Base-by-base conservation (phyloP, 2,329 filamentous ascomycete species). In the Aspergillus melleus region DNA sequence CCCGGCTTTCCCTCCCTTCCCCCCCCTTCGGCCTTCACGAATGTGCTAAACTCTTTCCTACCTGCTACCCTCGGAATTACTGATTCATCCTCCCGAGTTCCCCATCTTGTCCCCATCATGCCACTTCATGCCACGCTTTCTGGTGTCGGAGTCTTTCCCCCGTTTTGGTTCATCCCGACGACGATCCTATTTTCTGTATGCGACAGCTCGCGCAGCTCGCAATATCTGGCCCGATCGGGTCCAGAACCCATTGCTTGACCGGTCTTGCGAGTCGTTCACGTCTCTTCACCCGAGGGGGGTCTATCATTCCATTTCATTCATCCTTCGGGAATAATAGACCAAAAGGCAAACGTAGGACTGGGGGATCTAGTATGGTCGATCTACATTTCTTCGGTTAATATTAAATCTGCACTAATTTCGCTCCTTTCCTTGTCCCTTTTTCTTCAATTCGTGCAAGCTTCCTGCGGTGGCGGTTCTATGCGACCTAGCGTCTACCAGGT, bases 161-260 rank as follows among this genome's bases (percentile, higher is more conserved):
- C 46, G 19, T 56, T 54, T 56, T 16, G 22, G 52, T 26, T 55
- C 39, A 8, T 32, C 26, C 53, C 49, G 44, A 49, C 26, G 57
- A 52, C 46, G 58, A 57, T 57, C 58, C 26, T 14, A 30, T 49
- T 56, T 59, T 30, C 20, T 26, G 6, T 46, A 47, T 58, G n/a
- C 16, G 6, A n/a, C 36, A 42, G 36, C 36, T 42, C 16, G 36
- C 16, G 36, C 36, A 16, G 39, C 39, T 29, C 49, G 16, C 36
- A 26, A 57, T 22, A 47, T 29, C 42, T 57, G 32, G 55, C 29
- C 29, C 24, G 26, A 22, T 57, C 49, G 55, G 55, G 26, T 42
- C 49, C 49, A 52, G 39, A 49, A 36, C 32, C 49, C 49, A 49
- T 49, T 46, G 47, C 10, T n/a, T 22, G 49, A 49, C 49, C 39